Base-by-base conservation (phyloP, 2,329 filamentous ascomycete species). In the Emergomyces pasteurianus region DNA sequence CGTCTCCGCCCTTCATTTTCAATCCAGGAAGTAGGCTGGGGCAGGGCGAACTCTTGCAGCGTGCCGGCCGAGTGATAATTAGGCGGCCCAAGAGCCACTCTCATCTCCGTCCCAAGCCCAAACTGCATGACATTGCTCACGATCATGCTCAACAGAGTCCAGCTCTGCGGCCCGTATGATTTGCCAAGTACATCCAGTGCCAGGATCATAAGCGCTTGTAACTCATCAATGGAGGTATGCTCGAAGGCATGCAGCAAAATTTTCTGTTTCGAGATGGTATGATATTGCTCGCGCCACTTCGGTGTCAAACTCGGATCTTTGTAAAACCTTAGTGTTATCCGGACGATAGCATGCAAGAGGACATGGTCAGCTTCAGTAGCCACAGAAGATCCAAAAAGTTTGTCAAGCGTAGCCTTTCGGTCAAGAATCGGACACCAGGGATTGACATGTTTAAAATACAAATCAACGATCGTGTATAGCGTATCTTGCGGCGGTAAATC, bases 391-490 rank as follows among this genome's bases (percentile, higher is more conserved):
- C 74, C 75, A 46, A 78, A 78, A 60, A 78, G 73, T 23, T 66
- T 69, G 1, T 71, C 66, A 66, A 77, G 73, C 16, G 74, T 77
- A 0, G 76, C 74, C 60, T 78, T 77, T 8, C 76, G 72, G 50
- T 78, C 76, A 12, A 78, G 71, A 14, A 78, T 77, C 0, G 76
- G 76, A 57, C 76, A 78, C 83, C 83, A 86, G 0, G 83, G 82
- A 65, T 85, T 85, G 68, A 83, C 81, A 68, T 86, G 82, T 65
- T 83, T 84, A 74, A 86, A 85, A 70, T 83, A 86, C 8, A 85
- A 73, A 63, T 85, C 82, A 18, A 83, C 81, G 1, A 86, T 72
- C 2, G 79, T 81, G 62, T 84, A 85, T 3, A 85, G 70, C 14
- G 85, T 74, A 63, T 85, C 83, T 63, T 84, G 83, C 0, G 83